phyloP scores from a whole-genome alignment of 495 filamentous ascomycete species.

The Venustampulla echinocandica region DNA sequence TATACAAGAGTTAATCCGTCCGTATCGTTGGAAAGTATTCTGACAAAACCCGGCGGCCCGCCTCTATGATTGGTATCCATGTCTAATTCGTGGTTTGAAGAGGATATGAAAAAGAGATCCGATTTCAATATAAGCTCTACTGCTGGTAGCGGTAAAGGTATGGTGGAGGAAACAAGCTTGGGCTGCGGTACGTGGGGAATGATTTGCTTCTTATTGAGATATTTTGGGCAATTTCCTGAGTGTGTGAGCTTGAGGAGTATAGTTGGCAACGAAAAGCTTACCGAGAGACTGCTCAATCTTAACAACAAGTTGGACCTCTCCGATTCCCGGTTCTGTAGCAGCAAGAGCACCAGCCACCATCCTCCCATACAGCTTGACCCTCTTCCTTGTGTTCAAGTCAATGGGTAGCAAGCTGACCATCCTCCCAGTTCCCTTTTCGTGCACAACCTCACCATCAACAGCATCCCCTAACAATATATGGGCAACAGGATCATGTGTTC shows the following conservation, averaged over 20 bases:
- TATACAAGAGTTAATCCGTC: conserved; percentile 50
- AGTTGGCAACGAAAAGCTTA: not conserved
- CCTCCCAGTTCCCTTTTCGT: conserved; percentile 22
- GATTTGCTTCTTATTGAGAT: conserved; percentile 65
- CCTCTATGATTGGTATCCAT: conserved; percentile 88
- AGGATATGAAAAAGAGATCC: conserved; percentile 71
- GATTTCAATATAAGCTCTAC: conserved; percentile 51
- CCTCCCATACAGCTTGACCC: conserved; percentile 60
- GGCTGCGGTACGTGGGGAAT: conserved; percentile 43
- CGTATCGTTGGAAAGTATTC: conserved; percentile 47
- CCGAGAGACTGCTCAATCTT: conserved; percentile 61
- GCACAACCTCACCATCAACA: conserved; percentile 33
- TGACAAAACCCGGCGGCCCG: conserved; percentile 63
- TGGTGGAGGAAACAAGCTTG: conserved; percentile 35
- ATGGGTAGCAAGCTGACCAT: conserved; percentile 56
- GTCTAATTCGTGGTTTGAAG: conserved; percentile 45
- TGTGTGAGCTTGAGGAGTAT: conserved; percentile 8
- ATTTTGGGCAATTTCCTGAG: conserved; percentile 69
- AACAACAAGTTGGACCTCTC: conserved; percentile 56
- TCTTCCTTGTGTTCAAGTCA: conserved; percentile 54
- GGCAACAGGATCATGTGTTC: conserved; percentile 55
- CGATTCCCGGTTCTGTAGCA: conserved; percentile 25
- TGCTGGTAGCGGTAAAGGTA: conserved; percentile 37
- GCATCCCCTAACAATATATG: conserved; percentile 38
- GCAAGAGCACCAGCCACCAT: conserved; percentile 49